Percentiles rank a stretch among this genome's conserved stretches.
These are phyloP conservation scores for Rhododendron kiyosumense DNA, from an alignment of 148 eudicot species.

Conservation along the genomic window DNA sequence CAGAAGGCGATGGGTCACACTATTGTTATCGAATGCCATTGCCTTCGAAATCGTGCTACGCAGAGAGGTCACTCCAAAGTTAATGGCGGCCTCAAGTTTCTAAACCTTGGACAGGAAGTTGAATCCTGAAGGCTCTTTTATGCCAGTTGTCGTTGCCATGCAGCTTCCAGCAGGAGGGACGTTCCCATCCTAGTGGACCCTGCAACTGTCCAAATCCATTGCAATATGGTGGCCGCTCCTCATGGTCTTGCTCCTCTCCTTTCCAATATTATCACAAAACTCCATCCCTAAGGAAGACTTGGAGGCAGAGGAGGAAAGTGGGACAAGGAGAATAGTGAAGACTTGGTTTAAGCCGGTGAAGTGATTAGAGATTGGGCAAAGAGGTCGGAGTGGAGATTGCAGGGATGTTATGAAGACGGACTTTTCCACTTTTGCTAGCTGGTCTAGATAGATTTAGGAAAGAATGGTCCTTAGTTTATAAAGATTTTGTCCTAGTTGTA, in stretches of 20 bases:
- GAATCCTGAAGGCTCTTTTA: neutral
- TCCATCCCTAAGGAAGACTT: neutral
- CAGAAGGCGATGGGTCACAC: neutral
- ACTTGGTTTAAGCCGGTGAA: neutral
- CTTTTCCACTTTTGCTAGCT: neutral
- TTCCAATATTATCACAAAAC: neutral
- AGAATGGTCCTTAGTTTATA: neutral
- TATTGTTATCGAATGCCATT: neutral
- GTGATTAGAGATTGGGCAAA: neutral
- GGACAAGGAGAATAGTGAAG: too few species aligned
- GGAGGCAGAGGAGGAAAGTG: neutral
- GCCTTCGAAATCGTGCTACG: too few species aligned
- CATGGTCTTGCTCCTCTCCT: neutral
- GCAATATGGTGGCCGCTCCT: too few species aligned
- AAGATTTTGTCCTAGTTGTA: neutral
- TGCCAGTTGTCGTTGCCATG: neutral
- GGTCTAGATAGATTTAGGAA: neutral
- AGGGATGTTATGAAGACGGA: neutral
- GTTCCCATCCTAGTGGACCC: neutral
- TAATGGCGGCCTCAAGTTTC: neutral
- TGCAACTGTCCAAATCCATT: neutral
- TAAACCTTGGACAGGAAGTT: neutral
- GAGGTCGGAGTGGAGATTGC: neutral
- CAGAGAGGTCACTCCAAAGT: neutral
- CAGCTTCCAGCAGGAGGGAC: neutral